phyloP scores from a whole-genome alignment of 768 basidiomycete genomes.

The Daedaleopsis sinensis region DNA sequence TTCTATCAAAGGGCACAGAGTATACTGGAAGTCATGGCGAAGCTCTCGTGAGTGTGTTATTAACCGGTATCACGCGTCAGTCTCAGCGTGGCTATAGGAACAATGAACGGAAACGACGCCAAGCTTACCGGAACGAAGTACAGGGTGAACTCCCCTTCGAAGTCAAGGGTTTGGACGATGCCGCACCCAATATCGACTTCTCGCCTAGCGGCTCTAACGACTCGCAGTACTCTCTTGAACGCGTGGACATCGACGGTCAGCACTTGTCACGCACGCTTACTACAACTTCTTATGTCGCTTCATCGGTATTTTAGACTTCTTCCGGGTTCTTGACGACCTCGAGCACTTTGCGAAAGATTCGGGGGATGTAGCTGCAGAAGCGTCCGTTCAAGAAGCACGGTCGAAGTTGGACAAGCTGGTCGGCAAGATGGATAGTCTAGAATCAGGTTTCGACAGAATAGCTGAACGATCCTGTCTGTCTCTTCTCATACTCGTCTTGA shows the following conservation, averaged over 20 bases:
- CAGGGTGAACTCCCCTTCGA: constrained; percentile 89
- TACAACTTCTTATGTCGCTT: background rate
- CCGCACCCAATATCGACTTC: constrained; percentile 80
- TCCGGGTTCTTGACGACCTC: constrained; percentile 66
- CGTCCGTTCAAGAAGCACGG: constrained; percentile 65
- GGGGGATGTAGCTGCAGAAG: constrained; percentile 48
- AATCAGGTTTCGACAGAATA: constrained; percentile 82
- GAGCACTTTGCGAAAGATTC: constrained; percentile 55
- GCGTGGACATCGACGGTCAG: constrained; percentile 74
- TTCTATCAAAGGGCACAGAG: constrained; percentile 81
- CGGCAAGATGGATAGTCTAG: constrained; percentile 76
- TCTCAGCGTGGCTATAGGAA: constrained; percentile 43
- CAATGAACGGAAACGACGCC: constrained; percentile 79
- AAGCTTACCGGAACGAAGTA: constrained; percentile 83
- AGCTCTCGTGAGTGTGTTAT: constrained; percentile 65
- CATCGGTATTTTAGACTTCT: constrained; percentile 47
- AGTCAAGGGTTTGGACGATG: constrained; percentile 77
- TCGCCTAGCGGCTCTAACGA: constrained; percentile 69
- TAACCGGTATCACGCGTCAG: background rate
- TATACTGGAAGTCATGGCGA: constrained; percentile 86
- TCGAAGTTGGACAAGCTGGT: constrained; percentile 68
- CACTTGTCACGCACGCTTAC: constrained; percentile 7
- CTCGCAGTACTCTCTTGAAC: constrained; percentile 64
- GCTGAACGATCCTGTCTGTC: constrained; percentile 79
- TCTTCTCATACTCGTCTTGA: background rate